Percentiles rank a stretch among this genome's conserved stretches.
Conservation (phyloP, 345 rosid genomes). For the Brassica nigra region DNA sequence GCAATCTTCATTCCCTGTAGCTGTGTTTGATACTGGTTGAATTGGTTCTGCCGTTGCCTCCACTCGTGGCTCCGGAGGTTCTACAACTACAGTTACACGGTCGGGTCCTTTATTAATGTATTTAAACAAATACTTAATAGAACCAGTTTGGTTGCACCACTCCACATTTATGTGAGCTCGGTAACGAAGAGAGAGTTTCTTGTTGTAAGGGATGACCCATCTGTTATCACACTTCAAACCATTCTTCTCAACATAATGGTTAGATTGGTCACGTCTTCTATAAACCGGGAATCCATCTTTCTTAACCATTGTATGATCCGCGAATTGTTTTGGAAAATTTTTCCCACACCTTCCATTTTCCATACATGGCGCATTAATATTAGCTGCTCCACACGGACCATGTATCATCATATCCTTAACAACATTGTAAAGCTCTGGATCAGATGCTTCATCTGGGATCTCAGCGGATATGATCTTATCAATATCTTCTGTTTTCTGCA, state of each 20-base stretch:
- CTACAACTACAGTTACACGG: too few species aligned
- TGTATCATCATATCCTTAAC: background rate
- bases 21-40: too few species aligned
- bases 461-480: background rate
- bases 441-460: background rate
- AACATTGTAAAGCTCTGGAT: background rate
- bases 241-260: background rate
- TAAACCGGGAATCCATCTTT: background rate
- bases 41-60: too few species aligned
- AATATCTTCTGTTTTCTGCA: too few species aligned
- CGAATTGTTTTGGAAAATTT: background rate
- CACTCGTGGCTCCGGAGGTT: too few species aligned
- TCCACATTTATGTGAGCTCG: too few species aligned
- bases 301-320: background rate
- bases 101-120: background rate
- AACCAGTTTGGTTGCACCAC: too few species aligned
- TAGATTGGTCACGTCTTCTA: background rate
- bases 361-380: background rate
- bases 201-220: background rate
- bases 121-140: too few species aligned
- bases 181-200: too few species aligned
- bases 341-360: background rate
- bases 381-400: too few species aligned
- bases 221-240: background rate
- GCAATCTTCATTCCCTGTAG: too few species aligned